Percentiles rank a stretch among this genome's conserved stretches.
These are phyloP conservation scores for Gossypium schwendimanii DNA, from an alignment of 441 rosid genomes.

Conservation along the genomic window DNA sequence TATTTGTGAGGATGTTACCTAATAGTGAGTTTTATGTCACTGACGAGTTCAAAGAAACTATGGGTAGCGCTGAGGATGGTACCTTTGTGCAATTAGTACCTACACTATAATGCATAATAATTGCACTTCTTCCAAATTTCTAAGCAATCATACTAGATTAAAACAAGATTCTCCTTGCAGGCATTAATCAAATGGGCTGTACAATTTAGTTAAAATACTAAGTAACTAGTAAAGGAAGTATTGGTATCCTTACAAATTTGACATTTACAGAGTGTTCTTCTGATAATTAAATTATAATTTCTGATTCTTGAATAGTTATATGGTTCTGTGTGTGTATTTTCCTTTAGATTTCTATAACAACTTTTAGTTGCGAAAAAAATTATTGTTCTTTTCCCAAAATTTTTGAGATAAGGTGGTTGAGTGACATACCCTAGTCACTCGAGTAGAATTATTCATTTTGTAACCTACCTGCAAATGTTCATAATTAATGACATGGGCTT, in stretches of 20 bases:
- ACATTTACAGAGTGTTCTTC: not conserved
- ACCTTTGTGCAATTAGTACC: not conserved
- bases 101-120: not conserved
- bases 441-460: slow-evolving; percentile 8
- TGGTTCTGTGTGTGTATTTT: not conserved
- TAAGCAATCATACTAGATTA: not conserved
- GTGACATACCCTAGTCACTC: not conserved
- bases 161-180: not conserved
- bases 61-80: not conserved
- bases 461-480: slow-evolving; percentile 5
- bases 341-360: slow-evolving; percentile 1
- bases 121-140: slow-evolving; percentile 1
- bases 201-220: not conserved
- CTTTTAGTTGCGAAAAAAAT: not conserved
- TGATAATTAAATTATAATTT: not conserved
- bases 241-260: not conserved
- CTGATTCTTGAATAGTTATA: slow-evolving; percentile 7
- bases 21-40: not conserved
- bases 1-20: not conserved
- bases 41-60: not conserved
- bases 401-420: not conserved
- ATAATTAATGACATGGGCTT: slow-evolving; percentile 21
- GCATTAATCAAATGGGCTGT: not conserved
- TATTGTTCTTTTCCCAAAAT: not conserved
- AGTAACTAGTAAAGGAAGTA: slow-evolving; percentile 6